These are phyloP conservation scores for Discostella pseudostelligera DNA, from an alignment of 108 stramenopile genomes.

Conservation along the genomic window DNA sequence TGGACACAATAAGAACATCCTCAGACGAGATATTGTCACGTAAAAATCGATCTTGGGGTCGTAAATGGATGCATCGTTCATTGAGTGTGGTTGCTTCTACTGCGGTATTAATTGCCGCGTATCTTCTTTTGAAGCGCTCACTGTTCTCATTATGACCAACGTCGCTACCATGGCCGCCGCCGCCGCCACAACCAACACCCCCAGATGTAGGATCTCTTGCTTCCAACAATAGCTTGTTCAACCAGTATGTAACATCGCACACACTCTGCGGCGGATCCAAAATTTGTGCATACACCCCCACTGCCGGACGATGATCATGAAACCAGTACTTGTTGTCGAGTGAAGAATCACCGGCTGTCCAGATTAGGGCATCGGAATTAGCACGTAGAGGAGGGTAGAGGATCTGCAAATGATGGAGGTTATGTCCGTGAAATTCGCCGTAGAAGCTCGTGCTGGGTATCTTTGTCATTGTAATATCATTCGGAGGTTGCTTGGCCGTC, in stretches of 20 bases:
- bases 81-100: conserved; percentile 83
- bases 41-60: conserved; percentile 76
- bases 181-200: no score
- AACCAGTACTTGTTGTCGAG: conserved; percentile 80
- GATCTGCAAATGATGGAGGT: conserved; percentile 51
- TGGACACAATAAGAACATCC: conserved; percentile 76
- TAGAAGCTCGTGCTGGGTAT: conserved; percentile 55
- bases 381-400: conserved; percentile 60
- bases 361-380: conserved; percentile 54
- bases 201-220: conserved; percentile 1
- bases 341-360: conserved; percentile 72
- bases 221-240: conserved; percentile 53
- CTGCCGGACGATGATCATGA: conserved; percentile 42
- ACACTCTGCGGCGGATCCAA: conserved; percentile 61
- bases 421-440: conserved; percentile 75
- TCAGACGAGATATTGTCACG: conserved; percentile 68
- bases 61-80: conserved; percentile 50
- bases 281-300: conserved; percentile 54
- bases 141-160: neutral
- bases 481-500: no score
- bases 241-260: conserved; percentile 81
- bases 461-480: conserved; percentile 22
- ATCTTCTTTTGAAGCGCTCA: conserved; percentile 7
- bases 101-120: conserved; percentile 74
- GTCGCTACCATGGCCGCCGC: neutral